These are phyloP conservation scores for Jackrogersella minutella DNA, from an alignment of 495 filamentous ascomycete species.

Conservation along the genomic window DNA sequence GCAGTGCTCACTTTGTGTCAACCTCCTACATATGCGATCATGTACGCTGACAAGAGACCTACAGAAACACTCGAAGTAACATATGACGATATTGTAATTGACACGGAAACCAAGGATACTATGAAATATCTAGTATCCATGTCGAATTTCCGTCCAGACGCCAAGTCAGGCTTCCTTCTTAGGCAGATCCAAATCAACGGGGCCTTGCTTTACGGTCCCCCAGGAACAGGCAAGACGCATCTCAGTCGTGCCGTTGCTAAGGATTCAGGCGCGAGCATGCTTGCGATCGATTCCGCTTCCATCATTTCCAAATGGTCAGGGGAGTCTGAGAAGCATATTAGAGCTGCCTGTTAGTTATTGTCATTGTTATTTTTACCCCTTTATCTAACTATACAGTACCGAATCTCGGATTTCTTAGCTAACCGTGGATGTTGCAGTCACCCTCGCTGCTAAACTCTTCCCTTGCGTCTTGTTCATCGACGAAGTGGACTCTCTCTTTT, in stretches of 20 bases:
- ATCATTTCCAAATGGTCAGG: constrained; percentile 17
- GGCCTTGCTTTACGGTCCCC: constrained; percentile 33
- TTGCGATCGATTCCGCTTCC: constrained; percentile 19
- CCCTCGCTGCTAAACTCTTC: constrained; percentile 20
- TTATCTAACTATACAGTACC: no score
- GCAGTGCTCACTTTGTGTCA: no score
- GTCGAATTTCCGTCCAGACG: constrained; percentile 1
- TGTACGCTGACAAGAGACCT: background rate
- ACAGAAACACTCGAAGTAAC: constrained; percentile 2
- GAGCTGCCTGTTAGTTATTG: constrained; percentile 13
- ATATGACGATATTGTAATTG: constrained; percentile 12
- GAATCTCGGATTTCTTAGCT: no score
- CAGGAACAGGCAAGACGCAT: constrained; percentile 33
- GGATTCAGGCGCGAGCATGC: constrained; percentile 19
- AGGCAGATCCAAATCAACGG: constrained; percentile 40
- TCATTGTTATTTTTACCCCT: no score
- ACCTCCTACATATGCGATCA: background rate
- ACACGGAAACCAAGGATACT: background rate
- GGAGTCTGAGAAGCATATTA: constrained; percentile 33
- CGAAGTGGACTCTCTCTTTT: constrained; percentile 37
- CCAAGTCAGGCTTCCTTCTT: constrained; percentile 16
- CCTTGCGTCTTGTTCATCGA: constrained; percentile 42
- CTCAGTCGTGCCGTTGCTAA: constrained; percentile 20
- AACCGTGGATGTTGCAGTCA: background rate
- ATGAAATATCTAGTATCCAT: constrained; percentile 12